Conservation (phyloP, 2,329 filamentous ascomycete species). For the Zymoseptoria pseudotritici region DNA sequence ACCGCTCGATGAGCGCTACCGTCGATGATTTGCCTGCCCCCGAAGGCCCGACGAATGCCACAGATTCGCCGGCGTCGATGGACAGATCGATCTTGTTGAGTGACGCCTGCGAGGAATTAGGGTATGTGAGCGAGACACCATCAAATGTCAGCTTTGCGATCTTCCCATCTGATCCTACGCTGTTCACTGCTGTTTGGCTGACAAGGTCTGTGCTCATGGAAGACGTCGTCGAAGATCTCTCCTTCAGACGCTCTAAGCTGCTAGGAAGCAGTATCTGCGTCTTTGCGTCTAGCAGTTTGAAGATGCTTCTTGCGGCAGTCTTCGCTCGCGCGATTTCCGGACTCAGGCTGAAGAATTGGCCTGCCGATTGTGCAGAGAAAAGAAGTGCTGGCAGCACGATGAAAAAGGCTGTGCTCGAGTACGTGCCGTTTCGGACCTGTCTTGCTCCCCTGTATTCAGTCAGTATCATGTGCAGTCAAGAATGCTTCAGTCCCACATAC, state of each 20-base stretch:
- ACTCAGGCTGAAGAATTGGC: slow-evolving; percentile 41
- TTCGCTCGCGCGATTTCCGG: slow-evolving; percentile 40
- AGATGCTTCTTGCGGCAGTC: slow-evolving; percentile 38
- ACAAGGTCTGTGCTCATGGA: slow-evolving; percentile 17
- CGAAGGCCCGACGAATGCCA: slow-evolving; percentile 42
- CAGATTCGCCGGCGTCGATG: slow-evolving; percentile 45
- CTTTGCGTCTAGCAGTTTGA: slow-evolving; percentile 34
- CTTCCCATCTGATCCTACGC: background rate
- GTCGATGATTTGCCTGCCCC: slow-evolving; percentile 42
- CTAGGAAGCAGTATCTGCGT: slow-evolving; percentile 28
- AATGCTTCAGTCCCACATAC: slow-evolving; percentile 15
- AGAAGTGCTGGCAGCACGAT: slow-evolving; percentile 40
- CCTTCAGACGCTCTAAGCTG: background rate
- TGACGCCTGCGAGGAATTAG: slow-evolving; percentile 31
- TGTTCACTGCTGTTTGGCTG: slow-evolving; percentile 3
- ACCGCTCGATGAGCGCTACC: slow-evolving; percentile 40
- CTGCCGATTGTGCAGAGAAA: slow-evolving; percentile 41
- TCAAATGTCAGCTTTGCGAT: slow-evolving; percentile 25
- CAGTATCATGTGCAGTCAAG: background rate
- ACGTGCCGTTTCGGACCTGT: slow-evolving; percentile 37
- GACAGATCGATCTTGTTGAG: slow-evolving; percentile 44
- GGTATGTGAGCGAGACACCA: slow-evolving; percentile 34
- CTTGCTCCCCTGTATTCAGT: slow-evolving; percentile 29
- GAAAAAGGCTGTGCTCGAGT: slow-evolving; percentile 38
- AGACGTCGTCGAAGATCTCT: background rate